Evolutionary conservation across 169 alveolate species (phyloP).

Genomic region (Haemoproteus tartakovskyi): DNA sequence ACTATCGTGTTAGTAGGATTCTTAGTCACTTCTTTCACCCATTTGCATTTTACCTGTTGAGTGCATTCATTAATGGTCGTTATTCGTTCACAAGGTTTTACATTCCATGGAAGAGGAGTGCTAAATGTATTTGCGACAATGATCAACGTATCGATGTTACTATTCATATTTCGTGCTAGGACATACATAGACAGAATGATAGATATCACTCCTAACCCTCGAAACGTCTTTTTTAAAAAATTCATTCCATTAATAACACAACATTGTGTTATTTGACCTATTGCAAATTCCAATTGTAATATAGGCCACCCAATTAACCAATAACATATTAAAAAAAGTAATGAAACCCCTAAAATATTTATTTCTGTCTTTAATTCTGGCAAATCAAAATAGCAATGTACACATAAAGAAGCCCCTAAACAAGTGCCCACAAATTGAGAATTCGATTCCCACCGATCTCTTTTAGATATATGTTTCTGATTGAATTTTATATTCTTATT

Average conservation of each 20-base stretch:
- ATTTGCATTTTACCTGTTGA: slow-evolving; percentile 12
- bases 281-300: slow-evolving; percentile 40
- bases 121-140: background rate
- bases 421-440: slow-evolving; percentile 31
- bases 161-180: slow-evolving; percentile 9
- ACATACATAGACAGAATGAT: slow-evolving; percentile 10
- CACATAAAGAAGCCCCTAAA: slow-evolving; percentile 43
- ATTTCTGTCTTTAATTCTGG: slow-evolving; percentile 15
- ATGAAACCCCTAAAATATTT: background rate
- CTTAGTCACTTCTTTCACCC: background rate
- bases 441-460: slow-evolving; percentile 37
- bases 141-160: slow-evolving; percentile 3
- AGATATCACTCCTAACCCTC: slow-evolving; percentile 25
- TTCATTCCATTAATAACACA: slow-evolving; percentile 23
- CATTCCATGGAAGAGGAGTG: slow-evolving; percentile 35
- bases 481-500: slow-evolving; percentile 36
- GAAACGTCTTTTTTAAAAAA: slow-evolving; percentile 33
- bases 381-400: slow-evolving; percentile 35
- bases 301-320: slow-evolving; percentile 44
- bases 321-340: slow-evolving; percentile 27
- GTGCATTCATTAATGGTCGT: background rate
- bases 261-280: slow-evolving; percentile 61
- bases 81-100: slow-evolving; percentile 21
- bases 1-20: no score
- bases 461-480: slow-evolving; percentile 35